These are phyloP conservation scores for Bonia amplexicaulis DNA, from an alignment of 176 grass and related monocot species.

Conservation along the genomic window DNA sequence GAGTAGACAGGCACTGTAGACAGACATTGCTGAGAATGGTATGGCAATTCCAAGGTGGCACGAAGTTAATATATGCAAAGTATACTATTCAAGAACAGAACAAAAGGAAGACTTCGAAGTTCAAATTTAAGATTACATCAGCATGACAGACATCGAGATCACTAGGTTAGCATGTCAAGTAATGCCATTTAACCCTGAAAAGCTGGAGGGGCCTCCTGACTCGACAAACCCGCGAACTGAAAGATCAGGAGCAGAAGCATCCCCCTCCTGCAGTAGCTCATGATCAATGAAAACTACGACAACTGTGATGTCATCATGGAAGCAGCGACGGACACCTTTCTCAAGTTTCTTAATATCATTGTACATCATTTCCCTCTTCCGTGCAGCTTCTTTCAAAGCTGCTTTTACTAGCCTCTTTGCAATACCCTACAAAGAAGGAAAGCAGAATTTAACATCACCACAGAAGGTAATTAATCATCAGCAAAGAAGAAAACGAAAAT, in stretches of 20 bases:
- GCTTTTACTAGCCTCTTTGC: constrained; percentile 53
- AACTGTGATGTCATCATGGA: constrained; percentile 66
- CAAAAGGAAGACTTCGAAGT: not conserved
- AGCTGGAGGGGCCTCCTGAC: constrained; percentile 58
- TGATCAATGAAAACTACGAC: constrained; percentile 51
- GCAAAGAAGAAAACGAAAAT: not conserved
- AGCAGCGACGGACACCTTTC: constrained; percentile 57
- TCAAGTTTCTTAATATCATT: constrained; percentile 48
- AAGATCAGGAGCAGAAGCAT: constrained; percentile 52
- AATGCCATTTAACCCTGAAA: constrained; percentile 65
- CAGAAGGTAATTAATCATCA: not conserved
- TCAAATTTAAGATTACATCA: constrained; percentile 29
- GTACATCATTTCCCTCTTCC: constrained; percentile 59
- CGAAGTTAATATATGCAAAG: not conserved
- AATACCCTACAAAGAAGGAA: constrained; percentile 37
- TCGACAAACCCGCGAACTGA: constrained; percentile 85
- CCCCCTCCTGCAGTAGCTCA: constrained; percentile 35
- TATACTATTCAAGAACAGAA: constrained; percentile 15
- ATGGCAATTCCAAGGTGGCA: not conserved
- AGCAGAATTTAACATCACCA: not conserved
- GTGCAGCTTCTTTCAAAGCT: constrained; percentile 54
- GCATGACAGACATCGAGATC: constrained; percentile 6
- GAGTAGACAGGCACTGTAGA: not conserved
- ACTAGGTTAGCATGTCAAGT: constrained; percentile 35
- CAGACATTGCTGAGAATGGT: not conserved